Base-by-base conservation (phyloP, 768 basidiomycete species). In the Grammothele lineata region DNA sequence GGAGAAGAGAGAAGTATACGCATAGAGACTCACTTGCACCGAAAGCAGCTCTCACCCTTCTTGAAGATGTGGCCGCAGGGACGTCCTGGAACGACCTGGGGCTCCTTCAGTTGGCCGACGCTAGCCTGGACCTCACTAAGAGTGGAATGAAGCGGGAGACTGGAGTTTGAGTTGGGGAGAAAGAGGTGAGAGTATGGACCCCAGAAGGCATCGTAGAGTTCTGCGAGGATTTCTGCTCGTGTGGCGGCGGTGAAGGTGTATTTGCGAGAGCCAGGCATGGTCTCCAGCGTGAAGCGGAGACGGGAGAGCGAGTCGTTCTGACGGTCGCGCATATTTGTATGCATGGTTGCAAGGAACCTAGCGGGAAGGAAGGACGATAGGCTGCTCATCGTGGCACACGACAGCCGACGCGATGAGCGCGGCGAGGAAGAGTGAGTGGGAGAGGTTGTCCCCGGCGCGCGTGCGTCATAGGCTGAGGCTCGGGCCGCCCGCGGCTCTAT, bases 31-130 rank as follows among this genome's bases (percentile, higher is more conserved):
- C 60, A 92, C 92, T 90, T 90, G 87, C 92, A 95, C 40, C 92
- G 77, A 66, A 93, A 95, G 57, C 92, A 92, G 57, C 85, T 84
- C 65, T 96, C 92, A 18, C 92, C 92, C 57, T 88, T 88, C 64
- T 82, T 85, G 67, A 95, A 91, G 34, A 93, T 87, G 60, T 87
- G 80, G 2, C 83, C 86, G 60, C 92, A 95, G 0, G 85, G 77
- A 52, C 82, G 73, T 8, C 87, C 89, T n/a, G 83, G 83, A 15
- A 77, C 64, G 0, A 80, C 61, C 8, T 74, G 74, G 21, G 81
- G 78, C 23, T 80, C 76, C 49, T 74, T 74, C n/a, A 77, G 81
- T 52, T 80, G 80, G 17, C 72, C 74, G 4, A 76, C 62, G 24
- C 75, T 74, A 19, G 71, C 66, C 66, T 92, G 90, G 25, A 83